Base-by-base conservation (phyloP, 1,139 yeast genomes). In the Nakaseomyces bracarensis region DNA sequence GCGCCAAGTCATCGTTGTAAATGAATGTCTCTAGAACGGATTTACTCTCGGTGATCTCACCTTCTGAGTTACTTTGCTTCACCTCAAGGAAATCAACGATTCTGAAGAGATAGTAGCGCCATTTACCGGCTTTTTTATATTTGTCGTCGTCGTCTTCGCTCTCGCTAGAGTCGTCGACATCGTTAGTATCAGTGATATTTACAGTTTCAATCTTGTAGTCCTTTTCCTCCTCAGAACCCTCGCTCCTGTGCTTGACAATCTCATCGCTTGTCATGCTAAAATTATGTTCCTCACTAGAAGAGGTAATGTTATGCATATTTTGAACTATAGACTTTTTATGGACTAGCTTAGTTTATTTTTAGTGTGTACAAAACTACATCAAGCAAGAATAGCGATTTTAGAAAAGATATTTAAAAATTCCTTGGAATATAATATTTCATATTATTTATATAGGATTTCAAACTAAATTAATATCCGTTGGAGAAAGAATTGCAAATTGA, bases 1-100 rank as follows among this genome's bases (percentile, higher is more conserved):
- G 95, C 49, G 75, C 72, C 53, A 85, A 68, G 64, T 85, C 95
- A 48, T 72, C 70, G 61, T 84, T 84, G 54, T 72, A 77, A 16
- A 85, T 67, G 53, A 76, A 80, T 57, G 77, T 68, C 50, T 79
- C 81, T 13, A 56, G 43, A 11, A 57, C 42, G 18, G 43, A 38
- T 16, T 38, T 37, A 16, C 45, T 43, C 26, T 28, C 37, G 21
- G 10, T 18, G 14, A 36, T 34, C 2, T 44, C 40, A 4, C 36
- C 35, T 18, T 40, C 49, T 10, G 25, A 25, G 16, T 44, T 45
- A 9, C 39, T 38, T 21, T 48, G 48, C 42, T 47, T 48, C 8
- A 49, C 48, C 19, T 47, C 51, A 1, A 50, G n/a, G 15, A 44
- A 38, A 8, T 43, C 44, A 11, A 49, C 30, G 11, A 36, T n/a